These are phyloP conservation scores for Elsinoe necatrix DNA, from an alignment of 2,329 filamentous ascomycete species.

Conservation along the genomic window DNA sequence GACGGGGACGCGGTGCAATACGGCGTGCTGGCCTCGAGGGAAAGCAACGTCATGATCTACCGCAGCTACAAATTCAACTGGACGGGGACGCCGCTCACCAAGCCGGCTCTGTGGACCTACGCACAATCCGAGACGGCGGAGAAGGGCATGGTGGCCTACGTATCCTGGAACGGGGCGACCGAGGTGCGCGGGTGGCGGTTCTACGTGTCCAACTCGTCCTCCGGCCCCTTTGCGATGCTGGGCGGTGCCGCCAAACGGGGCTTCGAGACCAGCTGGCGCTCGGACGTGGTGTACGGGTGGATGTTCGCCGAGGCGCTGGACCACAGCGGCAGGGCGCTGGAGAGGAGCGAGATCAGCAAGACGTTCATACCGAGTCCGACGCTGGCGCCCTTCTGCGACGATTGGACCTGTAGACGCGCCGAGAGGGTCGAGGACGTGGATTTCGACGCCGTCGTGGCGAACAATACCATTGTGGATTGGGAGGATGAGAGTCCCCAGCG, in stretches of 20 bases:
- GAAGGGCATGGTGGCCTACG: conserved; percentile 38
- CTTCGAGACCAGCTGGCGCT: conserved; percentile 36
- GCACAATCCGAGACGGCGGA: conserved; percentile 28
- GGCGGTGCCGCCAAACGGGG: conserved; percentile 34
- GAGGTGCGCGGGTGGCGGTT: conserved; percentile 45
- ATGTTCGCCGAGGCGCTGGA: conserved; percentile 30
- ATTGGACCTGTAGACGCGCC: conserved; percentile 26
- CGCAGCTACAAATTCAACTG: conserved; percentile 48
- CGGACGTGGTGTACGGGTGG: conserved; percentile 24
- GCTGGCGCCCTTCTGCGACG: conserved; percentile 27
- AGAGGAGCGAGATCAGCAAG: conserved; percentile 27
- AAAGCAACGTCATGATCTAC: conserved; percentile 44
- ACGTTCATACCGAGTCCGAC: conserved; percentile 31
- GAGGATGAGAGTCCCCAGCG: conserved; percentile 26
- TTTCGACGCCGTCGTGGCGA: conserved; percentile 22
- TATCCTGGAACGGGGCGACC: conserved; percentile 47
- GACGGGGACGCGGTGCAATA: conserved; percentile 48
- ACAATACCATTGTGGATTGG: conserved; percentile 17
- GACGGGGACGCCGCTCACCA: conserved; percentile 40
- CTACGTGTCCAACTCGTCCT: conserved; percentile 33
- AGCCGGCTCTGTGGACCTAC: conserved; percentile 31
- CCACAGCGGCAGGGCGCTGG: conserved; percentile 24
- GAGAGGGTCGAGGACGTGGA: conserved; percentile 21
- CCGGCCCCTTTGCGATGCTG: conserved; percentile 31
- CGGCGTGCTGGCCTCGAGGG: conserved; percentile 37